Percentiles rank a stretch among this genome's conserved stretches.
Evolutionary conservation across 805 yeast genomes (phyloP).

Genomic region (Wickerhamiella spandovensis): DNA sequence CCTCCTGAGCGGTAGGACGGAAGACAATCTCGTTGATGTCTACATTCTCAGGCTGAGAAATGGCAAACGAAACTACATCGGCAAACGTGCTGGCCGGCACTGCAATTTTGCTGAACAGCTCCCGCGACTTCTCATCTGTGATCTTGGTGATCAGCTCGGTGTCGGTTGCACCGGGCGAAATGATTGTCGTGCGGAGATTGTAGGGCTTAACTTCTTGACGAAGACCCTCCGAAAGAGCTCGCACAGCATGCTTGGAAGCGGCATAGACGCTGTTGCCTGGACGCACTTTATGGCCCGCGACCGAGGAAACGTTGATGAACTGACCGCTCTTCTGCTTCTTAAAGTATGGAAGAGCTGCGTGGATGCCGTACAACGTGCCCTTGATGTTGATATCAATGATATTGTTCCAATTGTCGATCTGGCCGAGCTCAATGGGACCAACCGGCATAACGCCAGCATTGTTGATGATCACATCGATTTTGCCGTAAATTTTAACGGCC

Average conservation of each 20-base stretch:
- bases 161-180: constrained; percentile 66
- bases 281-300: constrained; percentile 53
- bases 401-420: constrained; percentile 47
- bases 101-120: background rate
- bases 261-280: constrained; percentile 55
- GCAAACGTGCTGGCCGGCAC: background rate
- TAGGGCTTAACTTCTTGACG: constrained; percentile 63
- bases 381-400: constrained; percentile 63
- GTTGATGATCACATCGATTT: constrained; percentile 45
- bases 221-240: constrained; percentile 40
- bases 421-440: constrained; percentile 66
- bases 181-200: constrained; percentile 49
- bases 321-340: constrained; percentile 49
- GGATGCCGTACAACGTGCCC: constrained; percentile 70
- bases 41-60: background rate
- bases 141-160: constrained; percentile 37
- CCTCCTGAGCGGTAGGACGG: background rate
- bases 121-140: background rate
- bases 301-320: constrained; percentile 47
- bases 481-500: constrained; percentile 39
- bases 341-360: constrained; percentile 56
- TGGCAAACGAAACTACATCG: background rate
- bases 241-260: constrained; percentile 50
- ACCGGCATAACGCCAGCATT: constrained; percentile 48
- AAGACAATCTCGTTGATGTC: constrained; percentile 1